Percentiles rank a stretch among this genome's conserved stretches.
Conservation (phyloP, 2,329 filamentous ascomycete species). For the Xylaria sp. region DNA sequence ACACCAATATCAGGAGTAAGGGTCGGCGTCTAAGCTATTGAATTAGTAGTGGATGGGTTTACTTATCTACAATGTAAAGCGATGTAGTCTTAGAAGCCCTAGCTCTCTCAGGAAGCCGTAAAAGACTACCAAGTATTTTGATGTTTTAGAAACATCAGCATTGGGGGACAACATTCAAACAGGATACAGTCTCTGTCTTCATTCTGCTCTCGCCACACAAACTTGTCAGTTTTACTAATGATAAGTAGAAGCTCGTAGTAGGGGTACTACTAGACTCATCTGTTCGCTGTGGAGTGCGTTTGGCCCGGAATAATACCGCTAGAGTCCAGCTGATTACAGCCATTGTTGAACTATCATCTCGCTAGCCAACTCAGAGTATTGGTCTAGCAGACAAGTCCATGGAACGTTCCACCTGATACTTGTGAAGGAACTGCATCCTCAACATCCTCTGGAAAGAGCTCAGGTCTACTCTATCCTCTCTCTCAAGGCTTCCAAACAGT, state of each 20-base stretch:
- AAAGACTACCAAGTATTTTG: neutral
- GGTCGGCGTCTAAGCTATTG: too few species aligned
- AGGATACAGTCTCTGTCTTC: neutral
- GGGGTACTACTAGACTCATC: neutral
- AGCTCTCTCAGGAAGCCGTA: too few species aligned
- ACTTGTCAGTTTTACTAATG: neutral
- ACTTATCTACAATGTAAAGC: too few species aligned
- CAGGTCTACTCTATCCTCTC: neutral
- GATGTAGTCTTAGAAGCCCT: too few species aligned
- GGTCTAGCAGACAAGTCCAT: neutral
- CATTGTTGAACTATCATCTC: neutral
- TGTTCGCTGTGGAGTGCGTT: neutral
- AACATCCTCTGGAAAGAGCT: neutral
- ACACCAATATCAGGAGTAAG: too few species aligned
- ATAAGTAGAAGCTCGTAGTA: neutral
- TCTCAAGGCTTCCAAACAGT: neutral
- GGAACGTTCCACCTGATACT: neutral
- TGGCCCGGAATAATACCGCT: slow-evolving; percentile 2
- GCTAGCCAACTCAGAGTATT: neutral
- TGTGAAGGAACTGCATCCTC: neutral
- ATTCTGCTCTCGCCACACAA: neutral
- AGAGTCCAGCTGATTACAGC: slow-evolving; percentile 14
- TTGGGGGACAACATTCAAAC: neutral
- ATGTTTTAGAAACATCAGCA: neutral
- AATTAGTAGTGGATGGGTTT: too few species aligned